Conservation (phyloP, 345 rosid species). For the Reutealis trisperma region DNA sequence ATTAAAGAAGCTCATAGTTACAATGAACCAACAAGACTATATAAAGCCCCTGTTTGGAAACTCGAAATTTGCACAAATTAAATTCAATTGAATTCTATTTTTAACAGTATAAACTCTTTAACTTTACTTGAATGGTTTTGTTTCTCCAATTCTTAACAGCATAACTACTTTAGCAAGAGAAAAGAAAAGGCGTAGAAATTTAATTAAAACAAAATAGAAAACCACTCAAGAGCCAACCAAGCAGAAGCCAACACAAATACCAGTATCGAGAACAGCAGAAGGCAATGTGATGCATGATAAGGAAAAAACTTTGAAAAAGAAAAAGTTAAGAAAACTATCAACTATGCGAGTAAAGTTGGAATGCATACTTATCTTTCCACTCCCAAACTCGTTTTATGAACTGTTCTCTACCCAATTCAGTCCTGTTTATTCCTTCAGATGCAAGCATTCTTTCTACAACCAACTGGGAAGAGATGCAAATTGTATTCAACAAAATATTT, state of each 20-base stretch:
- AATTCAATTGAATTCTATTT: too few relatives aligned
- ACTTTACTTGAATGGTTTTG: background rate
- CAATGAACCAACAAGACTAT: background rate
- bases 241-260: background rate
- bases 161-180: background rate
- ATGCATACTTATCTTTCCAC: constrained; percentile 91
- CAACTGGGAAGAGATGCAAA: constrained; percentile 47
- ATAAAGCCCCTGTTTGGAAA: too few relatives aligned
- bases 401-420: constrained; percentile 78
- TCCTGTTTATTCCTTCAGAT: constrained; percentile 86
- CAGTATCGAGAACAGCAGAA: background rate
- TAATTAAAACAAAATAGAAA: background rate
- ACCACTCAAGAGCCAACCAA: background rate
- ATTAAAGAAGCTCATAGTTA: background rate
- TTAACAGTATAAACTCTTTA: background rate
- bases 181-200: background rate
- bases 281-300: background rate
- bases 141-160: background rate
- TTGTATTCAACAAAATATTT: constrained; percentile 26
- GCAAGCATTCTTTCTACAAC: constrained; percentile 97
- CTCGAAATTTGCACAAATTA: too few relatives aligned
- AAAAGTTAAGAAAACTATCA: constrained; percentile 2
- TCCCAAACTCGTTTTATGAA: constrained; percentile 93
- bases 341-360: constrained; percentile 8
- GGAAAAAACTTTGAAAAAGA: too few relatives aligned